Base-by-base conservation (phyloP, 192 early-diverging fungal species). In the Lunasporangiospora selenospora region DNA sequence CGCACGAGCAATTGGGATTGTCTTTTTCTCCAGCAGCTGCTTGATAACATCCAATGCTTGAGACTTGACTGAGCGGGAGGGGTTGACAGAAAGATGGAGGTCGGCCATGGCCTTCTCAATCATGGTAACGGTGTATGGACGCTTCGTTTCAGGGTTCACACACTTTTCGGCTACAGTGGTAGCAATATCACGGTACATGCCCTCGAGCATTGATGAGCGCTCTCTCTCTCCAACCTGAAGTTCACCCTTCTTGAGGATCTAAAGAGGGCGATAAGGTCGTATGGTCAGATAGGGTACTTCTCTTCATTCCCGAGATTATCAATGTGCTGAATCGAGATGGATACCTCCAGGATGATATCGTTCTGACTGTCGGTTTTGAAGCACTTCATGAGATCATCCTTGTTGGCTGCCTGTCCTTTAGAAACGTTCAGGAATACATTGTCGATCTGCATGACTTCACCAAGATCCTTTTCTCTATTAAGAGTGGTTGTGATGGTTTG, bases 41-140 rank as follows among this genome's bases (percentile, higher is more conserved):
- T 88, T 92, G 50, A 99, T 98, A 12, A 96, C 93, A 36, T 99
- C 95, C 54, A 98, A 75, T 30, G 98, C 96, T 76, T 93, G 92
- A 54, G 91, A 92, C 75, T 99, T 99, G 15, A 93, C 89, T 54
- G 84, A 92, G 21, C 86, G 79, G 57, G 93, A 96, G 5, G 91
- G 89, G 67, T 97, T 93, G 58, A 98, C 86, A 48, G 88, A 92
- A 57, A 93, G 89, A 61, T 98, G 96, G 26, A 99, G 78, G 53
- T 98, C 96, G 1, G 81, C 78, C 92, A 99, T 94, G 32, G 95
- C 90, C 82, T 98, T 97, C 80, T 99, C 98, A 51, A 99, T 96
- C 90, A 98, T 98, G 18, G 95, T 92, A 47, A 95, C 92, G 0
- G 98, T 94, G 55, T 99, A 96, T 0, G 96, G 95, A 53, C 95